Evolutionary conservation across 257 asterid genomes (phyloP).

Genomic region (Solanum paucissectum): DNA sequence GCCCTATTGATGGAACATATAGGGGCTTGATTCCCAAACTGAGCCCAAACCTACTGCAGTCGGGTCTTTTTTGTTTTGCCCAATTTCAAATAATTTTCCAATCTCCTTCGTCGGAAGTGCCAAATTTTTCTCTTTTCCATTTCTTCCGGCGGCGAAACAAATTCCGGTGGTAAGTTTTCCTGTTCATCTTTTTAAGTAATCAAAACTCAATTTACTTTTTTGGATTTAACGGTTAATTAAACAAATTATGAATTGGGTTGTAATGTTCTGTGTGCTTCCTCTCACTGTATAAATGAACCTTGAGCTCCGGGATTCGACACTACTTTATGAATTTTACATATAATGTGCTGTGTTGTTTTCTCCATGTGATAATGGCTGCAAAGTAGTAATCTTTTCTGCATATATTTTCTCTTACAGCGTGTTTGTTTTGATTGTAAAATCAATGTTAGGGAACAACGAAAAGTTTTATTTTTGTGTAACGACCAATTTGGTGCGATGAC

Average conservation of each 20-base stretch:
- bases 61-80: not conserved
- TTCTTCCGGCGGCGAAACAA: not conserved
- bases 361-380: not conserved
- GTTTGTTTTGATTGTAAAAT: not conserved
- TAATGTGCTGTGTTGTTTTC: not conserved
- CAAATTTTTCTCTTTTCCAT: not conserved
- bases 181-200: not conserved
- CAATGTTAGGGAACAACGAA: no score
- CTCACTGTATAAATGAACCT: not conserved
- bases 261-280: not conserved
- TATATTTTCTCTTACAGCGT: not conserved
- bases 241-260: not conserved
- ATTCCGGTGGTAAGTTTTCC: not conserved
- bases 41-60: not conserved
- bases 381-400: not conserved
- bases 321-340: not conserved
- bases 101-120: not conserved
- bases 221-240: not conserved
- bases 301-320: not conserved
- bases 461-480: no score
- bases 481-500: no score
- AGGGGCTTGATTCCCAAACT: not conserved
- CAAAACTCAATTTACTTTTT: not conserved
- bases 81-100: not conserved
- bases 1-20: no score